A percentile compares a stretch with the other conserved stretches of the same genome.
Conservation (phyloP, 371 early-diverging fungal genomes). For the Apophysomyces variabilis region DNA sequence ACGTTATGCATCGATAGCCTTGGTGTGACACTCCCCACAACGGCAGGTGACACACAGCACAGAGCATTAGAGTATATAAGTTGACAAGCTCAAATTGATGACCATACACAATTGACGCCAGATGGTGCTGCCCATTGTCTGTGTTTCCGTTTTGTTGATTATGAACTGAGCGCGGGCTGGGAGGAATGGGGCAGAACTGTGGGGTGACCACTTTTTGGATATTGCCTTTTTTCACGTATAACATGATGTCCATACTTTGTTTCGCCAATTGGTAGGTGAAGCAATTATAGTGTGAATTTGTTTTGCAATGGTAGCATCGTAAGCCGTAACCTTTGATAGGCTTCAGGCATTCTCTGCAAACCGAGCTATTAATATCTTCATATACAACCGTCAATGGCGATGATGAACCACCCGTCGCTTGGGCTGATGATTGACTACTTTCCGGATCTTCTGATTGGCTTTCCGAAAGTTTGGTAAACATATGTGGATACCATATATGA, state of each 20-base stretch:
- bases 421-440: background rate
- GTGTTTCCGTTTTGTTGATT: background rate
- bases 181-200: slow-evolving; percentile 42
- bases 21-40: slow-evolving; percentile 64
- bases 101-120: slow-evolving; percentile 26
- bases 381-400: slow-evolving; percentile 15
- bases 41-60: slow-evolving; percentile 55
- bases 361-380: slow-evolving; percentile 29
- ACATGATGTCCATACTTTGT: slow-evolving; percentile 41
- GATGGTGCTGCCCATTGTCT: background rate
- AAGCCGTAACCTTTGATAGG: slow-evolving; percentile 56
- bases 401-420: slow-evolving; percentile 3
- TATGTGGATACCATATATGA: slow-evolving; percentile 53
- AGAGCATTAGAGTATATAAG: slow-evolving; percentile 56
- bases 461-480: slow-evolving; percentile 30
- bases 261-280: slow-evolving; percentile 25
- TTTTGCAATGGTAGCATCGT: slow-evolving; percentile 58
- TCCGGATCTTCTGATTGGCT: slow-evolving; percentile 12
- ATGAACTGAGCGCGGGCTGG: slow-evolving; percentile 25
- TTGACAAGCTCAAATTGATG: slow-evolving; percentile 63
- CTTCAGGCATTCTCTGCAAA: slow-evolving; percentile 58
- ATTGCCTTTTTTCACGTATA: slow-evolving; percentile 48
- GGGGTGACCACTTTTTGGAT: slow-evolving; percentile 54
- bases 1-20: slow-evolving; percentile 56
- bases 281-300: slow-evolving; percentile 47